Evolutionary conservation across 148 eudicot genomes (phyloP).

Genomic region (Cornus kousa): DNA sequence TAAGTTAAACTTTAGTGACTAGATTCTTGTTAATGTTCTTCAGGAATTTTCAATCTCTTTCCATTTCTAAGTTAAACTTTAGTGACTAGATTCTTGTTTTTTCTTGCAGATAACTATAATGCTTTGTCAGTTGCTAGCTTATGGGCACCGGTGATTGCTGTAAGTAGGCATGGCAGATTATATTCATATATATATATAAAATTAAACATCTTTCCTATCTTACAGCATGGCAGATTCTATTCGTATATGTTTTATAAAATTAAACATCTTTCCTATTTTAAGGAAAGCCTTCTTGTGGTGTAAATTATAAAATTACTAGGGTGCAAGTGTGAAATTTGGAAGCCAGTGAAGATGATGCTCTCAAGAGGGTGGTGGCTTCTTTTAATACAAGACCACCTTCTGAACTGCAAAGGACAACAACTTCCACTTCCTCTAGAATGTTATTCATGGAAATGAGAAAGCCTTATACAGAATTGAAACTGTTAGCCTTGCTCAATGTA

Average conservation of each 20-base stretch:
- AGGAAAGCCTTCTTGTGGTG: background rate
- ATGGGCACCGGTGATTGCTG: conserved; percentile 94
- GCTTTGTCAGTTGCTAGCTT: conserved; percentile 73
- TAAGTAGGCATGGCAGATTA: conserved; percentile 44
- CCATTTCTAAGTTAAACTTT: no score
- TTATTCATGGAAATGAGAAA: background rate
- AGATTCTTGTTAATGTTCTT: background rate
- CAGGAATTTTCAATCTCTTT: no score
- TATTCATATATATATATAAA: background rate
- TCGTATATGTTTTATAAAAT: no score
- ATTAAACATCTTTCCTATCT: background rate
- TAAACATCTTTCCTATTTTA: background rate
- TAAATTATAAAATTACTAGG: no score
- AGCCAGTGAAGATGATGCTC: background rate
- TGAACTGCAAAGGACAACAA: background rate
- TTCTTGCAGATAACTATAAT: conserved; percentile 84
- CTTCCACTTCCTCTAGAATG: background rate
- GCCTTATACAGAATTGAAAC: no score
- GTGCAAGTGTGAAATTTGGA: background rate
- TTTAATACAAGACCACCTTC: background rate
- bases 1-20: no score
- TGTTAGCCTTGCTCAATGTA: background rate
- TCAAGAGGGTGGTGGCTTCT: background rate
- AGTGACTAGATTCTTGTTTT: background rate
- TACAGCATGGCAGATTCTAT: no score